Evolutionary conservation across 257 asterid genomes (phyloP).

Genomic region (Fraxinus quadrangulata): DNA sequence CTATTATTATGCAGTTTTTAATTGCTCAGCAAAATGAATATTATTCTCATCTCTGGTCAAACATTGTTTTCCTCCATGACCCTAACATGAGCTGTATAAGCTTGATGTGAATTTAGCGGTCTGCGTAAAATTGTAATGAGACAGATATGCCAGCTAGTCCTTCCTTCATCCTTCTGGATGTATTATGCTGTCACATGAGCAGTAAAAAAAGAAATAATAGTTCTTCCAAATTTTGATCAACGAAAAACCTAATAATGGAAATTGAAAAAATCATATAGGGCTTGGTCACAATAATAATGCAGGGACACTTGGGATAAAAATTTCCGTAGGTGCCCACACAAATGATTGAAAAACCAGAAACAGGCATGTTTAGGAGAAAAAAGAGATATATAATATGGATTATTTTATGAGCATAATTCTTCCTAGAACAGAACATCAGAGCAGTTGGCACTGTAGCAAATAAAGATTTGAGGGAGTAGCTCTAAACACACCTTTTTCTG

Average conservation of each 20-base stretch:
- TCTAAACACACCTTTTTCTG: conserved; percentile 62
- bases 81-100: conserved; percentile 4
- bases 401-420: conserved; percentile 1
- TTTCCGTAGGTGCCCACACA: not conserved
- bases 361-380: conserved; percentile 4
- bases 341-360: not conserved
- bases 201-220: not conserved
- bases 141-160: not conserved
- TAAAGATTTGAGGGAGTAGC: conserved; percentile 4
- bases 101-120: not conserved
- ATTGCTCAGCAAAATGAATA: not conserved
- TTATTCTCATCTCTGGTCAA: not conserved
- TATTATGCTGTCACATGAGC: not conserved
- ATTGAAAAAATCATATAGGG: not conserved
- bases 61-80: not conserved
- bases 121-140: not conserved
- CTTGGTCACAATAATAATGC: not conserved
- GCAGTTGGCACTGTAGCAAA: not conserved
- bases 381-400: not conserved
- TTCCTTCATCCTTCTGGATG: not conserved
- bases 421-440: not conserved
- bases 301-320: not conserved
- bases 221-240: not conserved
- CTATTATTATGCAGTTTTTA: not conserved
- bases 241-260: not conserved